Evolutionary conservation across 768 basidiomycete species (phyloP), one percentile per base, ranked within the genome.

Genomic region (Boletus sp.): DNA sequence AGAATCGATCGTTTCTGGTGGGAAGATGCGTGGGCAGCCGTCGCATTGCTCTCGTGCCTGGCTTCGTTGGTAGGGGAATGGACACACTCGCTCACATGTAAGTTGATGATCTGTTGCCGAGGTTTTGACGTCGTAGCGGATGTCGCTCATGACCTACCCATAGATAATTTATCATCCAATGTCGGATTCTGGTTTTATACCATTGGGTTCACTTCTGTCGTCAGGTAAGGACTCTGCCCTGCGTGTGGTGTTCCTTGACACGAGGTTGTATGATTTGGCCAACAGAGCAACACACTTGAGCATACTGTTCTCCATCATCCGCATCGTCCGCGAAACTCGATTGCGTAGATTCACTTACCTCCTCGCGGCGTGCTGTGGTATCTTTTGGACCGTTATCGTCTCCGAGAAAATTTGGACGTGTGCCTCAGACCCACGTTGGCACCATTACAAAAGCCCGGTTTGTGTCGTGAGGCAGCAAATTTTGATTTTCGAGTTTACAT

Each of bases 21-120:
- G 62, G 64, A 65, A 32, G 62, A 65, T 57, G 57, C 47, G 0
- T 65, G 59, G 56, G 64, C 59, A n/a, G 33, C 9, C n/a, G 33
- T 42, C 12, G 55, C 48, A 10, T 42, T 63, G 17, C 10, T 64
- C 17, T 48, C 47, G 9, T 54, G 62, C 30, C 18, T 57, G 0
- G 33, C 48, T 30, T 56, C 33, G 30, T 30, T 64, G 37, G 28
- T 44, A 14, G 61, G 57, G 20, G 24, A 50, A 11, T 64, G 61
- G 63, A n/a, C 41, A 11, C 52, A 50, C 29, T 1, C 15, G 3
- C 47, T 40, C 4, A 47, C 54, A 17, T 3, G 61, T 64, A 49
- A 41, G 60, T 37, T 11, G 14, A 36, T 36, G n/a, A 4, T 9
- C 10, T 9, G 17, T 42, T 17, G 18, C 40, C 24, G 7, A n/a